These are phyloP conservation scores for Metschnikowia kunwiensis DNA, from an alignment of 805 yeast genomes.

Conservation along the genomic window DNA sequence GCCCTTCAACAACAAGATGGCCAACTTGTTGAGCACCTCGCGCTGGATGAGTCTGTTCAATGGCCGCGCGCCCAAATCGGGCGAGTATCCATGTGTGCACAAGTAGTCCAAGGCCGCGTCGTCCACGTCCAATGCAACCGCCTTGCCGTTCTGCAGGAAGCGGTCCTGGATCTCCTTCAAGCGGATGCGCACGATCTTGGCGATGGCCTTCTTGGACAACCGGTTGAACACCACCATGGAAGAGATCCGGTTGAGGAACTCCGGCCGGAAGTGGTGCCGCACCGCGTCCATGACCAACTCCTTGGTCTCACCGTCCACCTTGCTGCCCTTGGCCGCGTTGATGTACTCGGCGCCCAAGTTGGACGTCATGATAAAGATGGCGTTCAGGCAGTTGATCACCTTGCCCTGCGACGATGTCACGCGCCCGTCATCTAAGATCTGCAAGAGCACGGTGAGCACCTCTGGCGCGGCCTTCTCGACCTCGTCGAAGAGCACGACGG, in stretches of 20 bases:
- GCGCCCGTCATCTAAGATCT: slow-evolving; percentile 94
- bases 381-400: slow-evolving; percentile 86
- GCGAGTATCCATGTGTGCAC: slow-evolving; percentile 82
- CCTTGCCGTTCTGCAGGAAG: slow-evolving; percentile 80
- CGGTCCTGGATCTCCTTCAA: slow-evolving; percentile 80
- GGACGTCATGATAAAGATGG: slow-evolving; percentile 93
- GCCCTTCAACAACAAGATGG: slow-evolving; percentile 82
- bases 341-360: slow-evolving; percentile 94
- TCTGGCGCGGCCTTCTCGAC: slow-evolving; percentile 99
- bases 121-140: slow-evolving; percentile 67
- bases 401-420: slow-evolving; percentile 94
- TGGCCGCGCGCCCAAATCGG: slow-evolving; percentile 96
- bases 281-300: slow-evolving; percentile 82
- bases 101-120: slow-evolving; percentile 77
- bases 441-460: slow-evolving; percentile 86
- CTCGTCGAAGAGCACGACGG: slow-evolving; percentile 95
- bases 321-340: slow-evolving; percentile 60
- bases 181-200: slow-evolving; percentile 86
- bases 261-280: slow-evolving; percentile 91
- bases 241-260: slow-evolving; percentile 92
- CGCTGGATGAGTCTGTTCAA: slow-evolving; percentile 87
- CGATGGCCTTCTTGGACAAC: slow-evolving; percentile 84
- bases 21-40: slow-evolving; percentile 83
- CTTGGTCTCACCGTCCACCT: slow-evolving; percentile 65
- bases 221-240: slow-evolving; percentile 92